Conservation (phyloP, 169 alveolate species). For the Pseudocohnilembus persalinus region DNA sequence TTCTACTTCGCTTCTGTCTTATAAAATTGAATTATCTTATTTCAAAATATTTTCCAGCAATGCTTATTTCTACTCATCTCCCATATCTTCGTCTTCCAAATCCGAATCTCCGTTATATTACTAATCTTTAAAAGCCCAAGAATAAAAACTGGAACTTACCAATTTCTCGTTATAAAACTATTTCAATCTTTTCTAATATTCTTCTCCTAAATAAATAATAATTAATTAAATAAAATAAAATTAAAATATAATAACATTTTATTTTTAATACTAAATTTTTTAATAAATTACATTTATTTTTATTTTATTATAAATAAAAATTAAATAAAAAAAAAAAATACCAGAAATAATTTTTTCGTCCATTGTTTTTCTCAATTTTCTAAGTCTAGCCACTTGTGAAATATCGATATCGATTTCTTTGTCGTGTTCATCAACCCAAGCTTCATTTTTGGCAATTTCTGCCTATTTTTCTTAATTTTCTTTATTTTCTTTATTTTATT, state of each 20-base stretch:
- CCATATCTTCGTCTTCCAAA: not conserved
- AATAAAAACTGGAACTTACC: constrained; percentile 2
- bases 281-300: no score
- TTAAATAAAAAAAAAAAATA: no score
- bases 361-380: constrained; percentile 34
- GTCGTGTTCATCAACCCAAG: constrained; percentile 50
- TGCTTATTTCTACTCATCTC: not conserved
- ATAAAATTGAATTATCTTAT: not conserved
- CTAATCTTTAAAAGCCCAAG: constrained; percentile 12
- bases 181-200: constrained; percentile 8
- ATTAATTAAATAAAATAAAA: no score
- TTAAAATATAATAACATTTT: no score
- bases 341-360: constrained; percentile 14
- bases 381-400: constrained; percentile 2
- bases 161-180: constrained; percentile 14
- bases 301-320: no score
- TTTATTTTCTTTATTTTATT: not conserved
- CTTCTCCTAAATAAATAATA: not conserved
- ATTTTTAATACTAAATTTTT: no score
- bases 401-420: constrained; percentile 25
- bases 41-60: constrained; percentile 11
- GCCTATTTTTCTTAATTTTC: not conserved
- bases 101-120: not conserved
- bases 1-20: constrained; percentile 3
- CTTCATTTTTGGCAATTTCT: no score